Evolutionary conservation across 164 flowering plant genomes (phyloP), one percentile per base, ranked within the genome.

Genomic region (Liriodendron chinense): DNA sequence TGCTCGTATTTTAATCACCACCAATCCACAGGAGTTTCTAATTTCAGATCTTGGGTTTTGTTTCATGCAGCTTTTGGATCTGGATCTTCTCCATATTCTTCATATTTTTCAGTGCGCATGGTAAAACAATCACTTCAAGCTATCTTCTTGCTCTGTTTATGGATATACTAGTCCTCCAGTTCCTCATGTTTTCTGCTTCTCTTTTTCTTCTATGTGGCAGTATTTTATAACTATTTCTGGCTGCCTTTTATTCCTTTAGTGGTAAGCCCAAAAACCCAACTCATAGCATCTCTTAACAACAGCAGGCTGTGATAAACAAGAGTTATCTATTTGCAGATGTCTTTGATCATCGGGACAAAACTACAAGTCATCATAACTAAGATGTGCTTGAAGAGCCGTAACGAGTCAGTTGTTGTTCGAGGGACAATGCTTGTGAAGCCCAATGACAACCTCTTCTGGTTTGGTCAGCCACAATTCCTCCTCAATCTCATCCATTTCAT

Each of bases 391-490:
- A 77, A 79, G 76, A 73, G 87, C 68, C 80, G 84, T 22, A 75
- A 85, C 23, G 74, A 82, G 59, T 71, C 79, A 61, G 70, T 23
- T 57, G 91, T 90, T 21, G 84, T 84, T 43, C 78, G 26, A 76
- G 97, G 94, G 53, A 76, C 89, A 2, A 87, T 88, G 50, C 79
- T 90, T 9, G 94, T 92, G 57, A 80, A 80, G 77, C 97, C 91
- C 26, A 81, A 83, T 68, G 85, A 90, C 78, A 73, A 79, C 6
- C 82, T 87, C 71, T 90, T 92, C 78, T 90, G 93, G 94, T 89
- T 92, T 66, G 76, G 78, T 6, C 74, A 76, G 1, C 97, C 96
- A 13, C 78, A 82, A n/a, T 85, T 80, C 73, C 86, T 89, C 67
- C 81, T 91, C 65, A 79, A 82, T 62, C 82, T 90, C 34, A 77